Conservation (phyloP, 1,284 basidiomycete genomes). For the Cerioporus squamosus region DNA sequence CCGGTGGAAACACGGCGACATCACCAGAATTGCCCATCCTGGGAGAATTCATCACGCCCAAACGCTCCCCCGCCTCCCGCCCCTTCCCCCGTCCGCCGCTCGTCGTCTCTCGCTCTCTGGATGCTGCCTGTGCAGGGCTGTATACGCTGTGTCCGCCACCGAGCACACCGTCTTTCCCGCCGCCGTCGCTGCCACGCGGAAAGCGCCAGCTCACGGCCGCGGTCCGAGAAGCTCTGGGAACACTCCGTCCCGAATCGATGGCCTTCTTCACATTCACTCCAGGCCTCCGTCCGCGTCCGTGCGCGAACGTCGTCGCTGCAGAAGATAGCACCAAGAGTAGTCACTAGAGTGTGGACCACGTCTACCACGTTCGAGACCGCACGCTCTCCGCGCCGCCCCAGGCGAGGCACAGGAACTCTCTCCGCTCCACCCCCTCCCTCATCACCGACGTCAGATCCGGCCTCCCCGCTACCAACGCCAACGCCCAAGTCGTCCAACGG, state of each 20-base stretch:
- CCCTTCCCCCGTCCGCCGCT: not conserved
- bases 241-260: slow-evolving; percentile 2
- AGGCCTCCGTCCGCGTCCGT: not conserved
- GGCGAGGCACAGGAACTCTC: slow-evolving; percentile 15
- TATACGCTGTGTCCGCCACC: not conserved
- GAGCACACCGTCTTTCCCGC: not conserved
- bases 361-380: too few relatives aligned
- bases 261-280: too few relatives aligned
- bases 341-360: too few relatives aligned
- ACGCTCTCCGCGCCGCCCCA: not conserved
- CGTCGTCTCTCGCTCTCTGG: not conserved
- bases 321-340: not conserved
- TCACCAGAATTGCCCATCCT: slow-evolving; percentile 28
- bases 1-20: slow-evolving; percentile 29
- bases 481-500: too few relatives aligned
- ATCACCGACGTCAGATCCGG: slow-evolving; percentile 8
- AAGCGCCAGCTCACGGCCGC: not conserved
- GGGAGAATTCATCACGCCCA: slow-evolving; percentile 19
- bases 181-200: not conserved
- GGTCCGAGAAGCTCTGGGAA: slow-evolving; percentile 5
- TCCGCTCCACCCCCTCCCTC: not conserved
- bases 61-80: slow-evolving; percentile 2
- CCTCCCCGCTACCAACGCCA: slow-evolving; percentile 22
- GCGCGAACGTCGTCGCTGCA: not conserved
- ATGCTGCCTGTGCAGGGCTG: too few relatives aligned